These are phyloP conservation scores for Aspergillus melleus DNA, from an alignment of 2,329 filamentous ascomycete genomes.

Conservation along the genomic window DNA sequence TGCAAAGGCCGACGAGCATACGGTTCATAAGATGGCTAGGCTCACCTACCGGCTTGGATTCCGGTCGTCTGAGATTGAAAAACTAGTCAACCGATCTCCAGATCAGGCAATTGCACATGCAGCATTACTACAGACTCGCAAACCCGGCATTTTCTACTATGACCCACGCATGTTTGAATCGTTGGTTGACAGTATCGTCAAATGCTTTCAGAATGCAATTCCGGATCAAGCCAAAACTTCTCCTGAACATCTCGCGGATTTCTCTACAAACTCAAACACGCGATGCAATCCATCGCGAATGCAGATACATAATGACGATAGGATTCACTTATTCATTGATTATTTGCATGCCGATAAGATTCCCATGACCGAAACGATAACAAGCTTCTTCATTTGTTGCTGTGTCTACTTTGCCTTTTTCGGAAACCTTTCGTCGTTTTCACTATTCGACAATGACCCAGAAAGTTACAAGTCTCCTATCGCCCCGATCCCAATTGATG, in stretches of 20 bases:
- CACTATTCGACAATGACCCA: background rate
- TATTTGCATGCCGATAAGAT: conserved; percentile 13
- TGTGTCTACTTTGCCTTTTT: conserved; percentile 29
- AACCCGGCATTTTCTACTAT: conserved; percentile 20
- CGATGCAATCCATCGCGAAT: conserved; percentile 18
- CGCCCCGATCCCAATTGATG: too few relatives aligned
- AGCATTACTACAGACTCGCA: conserved; percentile 22
- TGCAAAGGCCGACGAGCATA: conserved; percentile 17
- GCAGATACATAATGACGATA: conserved; percentile 18
- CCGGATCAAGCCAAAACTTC: conserved; percentile 10
- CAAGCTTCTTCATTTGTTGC: conserved; percentile 19
- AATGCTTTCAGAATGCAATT: conserved; percentile 19
- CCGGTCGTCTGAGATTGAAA: conserved; percentile 15
- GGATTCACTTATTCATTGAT: conserved; percentile 20
- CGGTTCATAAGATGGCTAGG: conserved; percentile 23
- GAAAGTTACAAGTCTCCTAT: background rate
- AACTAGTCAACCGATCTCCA: conserved; percentile 18
- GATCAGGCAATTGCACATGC: conserved; percentile 18
- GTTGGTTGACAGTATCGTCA: conserved; percentile 18
- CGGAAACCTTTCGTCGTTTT: conserved; percentile 6
- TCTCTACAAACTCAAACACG: conserved; percentile 10
- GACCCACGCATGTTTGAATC: conserved; percentile 14
- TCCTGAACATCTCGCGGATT: conserved; percentile 13
- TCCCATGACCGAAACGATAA: conserved; percentile 10
- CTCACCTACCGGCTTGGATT: conserved; percentile 24